phyloP scores from a whole-genome alignment of 2,329 filamentous ascomycete species.

The Diatrype stigma region DNA sequence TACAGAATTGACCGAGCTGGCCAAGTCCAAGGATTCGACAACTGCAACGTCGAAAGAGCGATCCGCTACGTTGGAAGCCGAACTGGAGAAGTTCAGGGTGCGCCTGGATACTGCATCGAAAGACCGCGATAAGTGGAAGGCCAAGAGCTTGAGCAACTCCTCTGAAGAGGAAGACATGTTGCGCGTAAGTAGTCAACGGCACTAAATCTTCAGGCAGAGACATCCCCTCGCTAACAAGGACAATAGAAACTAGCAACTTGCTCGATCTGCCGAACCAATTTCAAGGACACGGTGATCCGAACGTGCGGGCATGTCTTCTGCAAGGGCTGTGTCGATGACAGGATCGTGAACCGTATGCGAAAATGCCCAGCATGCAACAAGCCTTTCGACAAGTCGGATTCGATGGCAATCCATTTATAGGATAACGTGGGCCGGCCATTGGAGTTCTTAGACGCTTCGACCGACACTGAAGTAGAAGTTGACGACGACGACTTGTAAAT shows the following conservation, averaged over 20 bases:
- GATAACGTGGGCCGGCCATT: constrained; percentile 2
- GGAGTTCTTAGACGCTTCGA: not conserved
- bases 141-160: constrained; percentile 74
- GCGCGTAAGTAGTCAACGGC: constrained; percentile 57
- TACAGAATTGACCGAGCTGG: constrained; percentile 66
- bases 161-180: constrained; percentile 81
- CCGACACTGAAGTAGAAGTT: not conserved
- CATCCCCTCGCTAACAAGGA: constrained; percentile 27
- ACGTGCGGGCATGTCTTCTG: constrained; percentile 96
- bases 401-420: constrained; percentile 66
- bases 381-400: constrained; percentile 85
- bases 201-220: not conserved
- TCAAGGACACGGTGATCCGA: constrained; percentile 92
- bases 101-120: constrained; percentile 75
- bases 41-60: constrained; percentile 49
- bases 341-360: constrained; percentile 82
- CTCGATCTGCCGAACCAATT: constrained; percentile 85
- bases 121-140: constrained; percentile 81
- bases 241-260: constrained; percentile 74
- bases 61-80: constrained; percentile 61
- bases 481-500: constrained; percentile 12
- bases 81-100: constrained; percentile 75
- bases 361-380: constrained; percentile 95
- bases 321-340: constrained; percentile 82
- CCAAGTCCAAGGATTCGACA: constrained; percentile 70